Base-by-base conservation (phyloP, 805 yeast genomes). In the Wickerhamiella musiphila region DNA sequence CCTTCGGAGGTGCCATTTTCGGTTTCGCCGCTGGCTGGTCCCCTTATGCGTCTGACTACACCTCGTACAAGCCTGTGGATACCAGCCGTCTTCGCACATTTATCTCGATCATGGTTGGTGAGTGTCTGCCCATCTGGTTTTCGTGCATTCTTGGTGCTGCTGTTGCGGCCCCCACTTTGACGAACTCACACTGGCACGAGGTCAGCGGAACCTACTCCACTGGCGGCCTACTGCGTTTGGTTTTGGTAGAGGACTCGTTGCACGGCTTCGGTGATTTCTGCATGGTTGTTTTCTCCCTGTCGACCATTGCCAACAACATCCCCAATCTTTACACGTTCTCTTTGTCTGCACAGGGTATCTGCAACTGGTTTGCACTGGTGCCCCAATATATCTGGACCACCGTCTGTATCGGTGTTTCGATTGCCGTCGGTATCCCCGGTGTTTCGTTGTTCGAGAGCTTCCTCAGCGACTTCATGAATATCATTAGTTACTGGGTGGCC, bases 1-100 rank as follows among this genome's bases (percentile, higher is more conserved):
- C 86, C 14, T 81, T 76, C 44, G 94, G 94, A 51, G 74, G 83
- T 53, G 57, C 90, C 27, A 54, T 78, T 41, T 83, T 69, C 46
- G 94, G 94, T 41, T 83, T 75, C 49, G 92, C 93, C 31, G 69
- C 93, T 34, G 94, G 94, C 40, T 83, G 95, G 95, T 70, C 92
- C 35, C 74, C 94, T 13, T 81, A 74, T 46, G 90, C 94, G 18
- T 71, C 93, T 32, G 95, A 83, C 58, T 84, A 83, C 59, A 81
- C 93, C 31, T 82, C 76, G 27, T 84, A 81, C 60, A 81, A 78
- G 68, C 79, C 77, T 43, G 61, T 66, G 46, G 64, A 68, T 47
- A 70, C 74, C 41, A 67, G 66, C 54, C 59, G 69, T 27, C 41
- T 43, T 49, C 73, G 61, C 49, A 62, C 81, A 35, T 82, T 81